Evolutionary conservation across 1,139 yeast genomes (phyloP).

Genomic region (Sugiyamaella novakii): DNA sequence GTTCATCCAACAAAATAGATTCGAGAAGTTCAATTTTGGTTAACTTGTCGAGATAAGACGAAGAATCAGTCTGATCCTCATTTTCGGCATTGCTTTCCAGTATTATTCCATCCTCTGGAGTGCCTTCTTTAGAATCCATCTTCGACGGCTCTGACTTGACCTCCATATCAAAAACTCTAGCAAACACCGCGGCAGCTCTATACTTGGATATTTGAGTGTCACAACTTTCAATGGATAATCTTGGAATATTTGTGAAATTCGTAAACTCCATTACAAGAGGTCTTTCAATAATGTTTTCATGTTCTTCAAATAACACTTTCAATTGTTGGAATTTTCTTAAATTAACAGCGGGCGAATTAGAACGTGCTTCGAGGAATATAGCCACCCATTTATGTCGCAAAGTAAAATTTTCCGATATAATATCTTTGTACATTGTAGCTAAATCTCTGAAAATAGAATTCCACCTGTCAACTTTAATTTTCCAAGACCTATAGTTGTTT

Average conservation of each 20-base stretch:
- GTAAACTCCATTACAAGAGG: slow-evolving; percentile 42
- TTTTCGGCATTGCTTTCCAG: slow-evolving; percentile 22
- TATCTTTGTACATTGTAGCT: slow-evolving; percentile 2
- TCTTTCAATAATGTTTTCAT: slow-evolving; percentile 27
- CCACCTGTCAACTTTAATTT: slow-evolving; percentile 36
- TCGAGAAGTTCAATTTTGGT: slow-evolving; percentile 53
- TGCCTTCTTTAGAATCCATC: slow-evolving; percentile 9
- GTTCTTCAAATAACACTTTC: slow-evolving; percentile 20
- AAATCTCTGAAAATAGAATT: slow-evolving; percentile 30
- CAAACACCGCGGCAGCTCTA: slow-evolving; percentile 66
- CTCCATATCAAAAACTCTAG: slow-evolving; percentile 49
- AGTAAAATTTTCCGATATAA: not conserved
- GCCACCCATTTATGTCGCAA: slow-evolving; percentile 49
- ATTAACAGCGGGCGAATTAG: not conserved
- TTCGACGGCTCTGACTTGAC: slow-evolving; percentile 7
- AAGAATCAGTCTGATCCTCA: slow-evolving; percentile 29
- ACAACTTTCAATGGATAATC: slow-evolving; percentile 54
- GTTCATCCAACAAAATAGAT: slow-evolving; percentile 48
- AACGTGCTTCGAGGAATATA: slow-evolving; percentile 33
- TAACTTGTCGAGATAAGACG: slow-evolving; percentile 4
- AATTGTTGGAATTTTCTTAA: slow-evolving; percentile 33
- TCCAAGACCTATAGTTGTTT: slow-evolving; percentile 30
- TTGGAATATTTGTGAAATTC: slow-evolving; percentile 54
- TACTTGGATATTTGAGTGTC: slow-evolving; percentile 66
- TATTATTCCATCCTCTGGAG: slow-evolving; percentile 6